Evolutionary conservation across 257 asterid genomes (phyloP).

Genomic region (Rhazya stricta): DNA sequence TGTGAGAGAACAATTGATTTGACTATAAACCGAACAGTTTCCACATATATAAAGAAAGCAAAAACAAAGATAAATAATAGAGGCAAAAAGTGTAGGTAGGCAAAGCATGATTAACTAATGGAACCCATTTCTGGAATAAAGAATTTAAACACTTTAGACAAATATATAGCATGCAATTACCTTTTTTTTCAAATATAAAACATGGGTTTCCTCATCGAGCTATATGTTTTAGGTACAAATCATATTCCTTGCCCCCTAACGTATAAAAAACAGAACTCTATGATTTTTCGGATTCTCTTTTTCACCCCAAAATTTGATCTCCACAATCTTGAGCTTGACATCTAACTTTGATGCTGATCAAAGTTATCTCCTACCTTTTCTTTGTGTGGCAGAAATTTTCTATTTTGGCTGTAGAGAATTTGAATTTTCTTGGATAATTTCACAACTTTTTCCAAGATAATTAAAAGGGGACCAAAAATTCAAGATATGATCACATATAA

Average conservation of each 20-base stretch:
- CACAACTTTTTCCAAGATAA: not conserved
- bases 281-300: constrained; percentile 5
- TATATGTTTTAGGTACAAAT: no score
- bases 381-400: not conserved
- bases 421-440: constrained; percentile 11
- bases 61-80: not conserved
- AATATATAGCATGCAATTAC: not conserved
- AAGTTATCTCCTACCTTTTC: not conserved
- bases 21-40: not conserved
- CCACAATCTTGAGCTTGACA: not conserved
- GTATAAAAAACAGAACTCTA: no score
- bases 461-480: not conserved
- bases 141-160: not conserved
- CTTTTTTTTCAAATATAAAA: no score
- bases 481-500: not conserved
- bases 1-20: not conserved
- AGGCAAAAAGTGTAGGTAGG: constrained; percentile 2
- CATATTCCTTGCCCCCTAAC: no score
- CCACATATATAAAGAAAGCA: constrained; percentile 1
- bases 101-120: not conserved
- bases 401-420: not conserved
- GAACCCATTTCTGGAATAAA: not conserved
- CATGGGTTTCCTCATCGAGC: no score
- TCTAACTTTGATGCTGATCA: not conserved
- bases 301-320: not conserved